Evolutionary conservation across 208 protist genomes (phyloP).

Genomic region (Wallacemonas sp.): DNA sequence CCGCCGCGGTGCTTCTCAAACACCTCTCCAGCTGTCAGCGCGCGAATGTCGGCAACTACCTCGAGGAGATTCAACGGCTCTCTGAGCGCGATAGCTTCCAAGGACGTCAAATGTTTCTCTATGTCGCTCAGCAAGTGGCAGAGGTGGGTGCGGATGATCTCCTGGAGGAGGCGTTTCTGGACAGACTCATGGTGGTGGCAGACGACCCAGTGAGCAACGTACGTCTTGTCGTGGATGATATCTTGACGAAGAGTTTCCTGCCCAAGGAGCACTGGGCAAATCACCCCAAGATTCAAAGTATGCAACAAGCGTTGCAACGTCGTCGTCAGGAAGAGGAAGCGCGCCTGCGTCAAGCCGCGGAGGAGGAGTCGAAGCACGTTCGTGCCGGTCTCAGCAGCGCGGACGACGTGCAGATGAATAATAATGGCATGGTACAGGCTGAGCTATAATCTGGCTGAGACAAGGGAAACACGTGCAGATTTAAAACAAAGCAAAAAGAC

Average conservation of each 20-base stretch:
- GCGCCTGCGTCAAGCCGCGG: constrained; percentile 11
- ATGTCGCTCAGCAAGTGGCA: constrained; percentile 79
- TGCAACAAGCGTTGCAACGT: constrained; percentile 30
- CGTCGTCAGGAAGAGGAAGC: constrained; percentile 28
- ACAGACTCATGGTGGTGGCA: constrained; percentile 49
- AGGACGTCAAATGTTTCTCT: constrained; percentile 86
- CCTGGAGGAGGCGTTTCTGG: constrained; percentile 53
- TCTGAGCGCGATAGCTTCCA: constrained; percentile 80
- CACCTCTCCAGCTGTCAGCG: constrained; percentile 48
- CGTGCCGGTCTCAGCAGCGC: constrained; percentile 5
- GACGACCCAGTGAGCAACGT: constrained; percentile 90
- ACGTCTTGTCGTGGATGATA: constrained; percentile 71
- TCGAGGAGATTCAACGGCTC: constrained; percentile 70
- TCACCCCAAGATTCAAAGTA: constrained; percentile 52
- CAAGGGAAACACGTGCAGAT: background rate
- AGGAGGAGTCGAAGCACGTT: constrained; percentile 25
- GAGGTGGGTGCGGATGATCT: constrained; percentile 64
- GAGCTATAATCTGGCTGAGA: background rate
- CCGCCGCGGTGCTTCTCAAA: constrained; percentile 71
- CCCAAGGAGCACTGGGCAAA: constrained; percentile 38
- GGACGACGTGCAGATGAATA: background rate
- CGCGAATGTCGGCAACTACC: constrained; percentile 46
- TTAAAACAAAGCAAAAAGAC: background rate
- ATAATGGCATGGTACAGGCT: background rate
- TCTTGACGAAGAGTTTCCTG: constrained; percentile 64